Percentiles rank a stretch among this genome's conserved stretches.
Evolutionary conservation across 768 basidiomycete species (phyloP).

Genomic region (Lactarius vividus): DNA sequence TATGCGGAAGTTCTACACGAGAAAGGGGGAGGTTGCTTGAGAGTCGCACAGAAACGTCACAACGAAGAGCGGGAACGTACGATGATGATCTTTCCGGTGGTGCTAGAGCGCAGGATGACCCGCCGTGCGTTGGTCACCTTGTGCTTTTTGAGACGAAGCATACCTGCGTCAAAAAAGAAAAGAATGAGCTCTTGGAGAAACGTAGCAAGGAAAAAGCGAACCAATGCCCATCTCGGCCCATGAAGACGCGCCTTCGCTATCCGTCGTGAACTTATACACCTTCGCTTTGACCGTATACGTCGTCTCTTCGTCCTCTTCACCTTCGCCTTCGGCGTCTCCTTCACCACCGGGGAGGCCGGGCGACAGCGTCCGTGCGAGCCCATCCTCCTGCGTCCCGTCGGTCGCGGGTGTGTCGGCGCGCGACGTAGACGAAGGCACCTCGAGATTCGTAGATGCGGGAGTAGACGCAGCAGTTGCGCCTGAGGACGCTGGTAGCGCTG

Average conservation of each 20-base stretch:
- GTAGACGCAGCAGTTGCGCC: neutral
- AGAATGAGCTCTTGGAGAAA: neutral
- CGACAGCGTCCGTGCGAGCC: slow-evolving; percentile 28
- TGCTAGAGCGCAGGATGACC: slow-evolving; percentile 67
- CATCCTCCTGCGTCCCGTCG: slow-evolving; percentile 30
- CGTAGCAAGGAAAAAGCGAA: slow-evolving; percentile 34
- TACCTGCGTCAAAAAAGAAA: slow-evolving; percentile 40
- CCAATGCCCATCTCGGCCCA: slow-evolving; percentile 73
- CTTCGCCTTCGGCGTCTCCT: slow-evolving; percentile 54
- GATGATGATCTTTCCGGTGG: slow-evolving; percentile 70
- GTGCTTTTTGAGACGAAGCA: slow-evolving; percentile 71
- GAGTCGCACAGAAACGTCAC: slow-evolving; percentile 5
- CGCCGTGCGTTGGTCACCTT: slow-evolving; percentile 58
- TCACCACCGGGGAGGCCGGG: slow-evolving; percentile 53
- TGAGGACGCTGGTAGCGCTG: neutral
- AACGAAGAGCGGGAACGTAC: slow-evolving; percentile 43
- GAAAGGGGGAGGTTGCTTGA: neutral
- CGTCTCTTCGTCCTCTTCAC: slow-evolving; percentile 79
- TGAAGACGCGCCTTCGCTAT: slow-evolving; percentile 42
- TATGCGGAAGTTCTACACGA: slow-evolving; percentile 68
- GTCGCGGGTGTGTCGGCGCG: slow-evolving; percentile 30
- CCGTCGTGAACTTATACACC: slow-evolving; percentile 57
- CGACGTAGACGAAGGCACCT: slow-evolving; percentile 1
- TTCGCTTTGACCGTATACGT: slow-evolving; percentile 56
- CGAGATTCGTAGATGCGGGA: neutral